Evolutionary conservation across 2,329 filamentous ascomycete genomes (phyloP).

Genomic region (Paraconiothyrium sp.): DNA sequence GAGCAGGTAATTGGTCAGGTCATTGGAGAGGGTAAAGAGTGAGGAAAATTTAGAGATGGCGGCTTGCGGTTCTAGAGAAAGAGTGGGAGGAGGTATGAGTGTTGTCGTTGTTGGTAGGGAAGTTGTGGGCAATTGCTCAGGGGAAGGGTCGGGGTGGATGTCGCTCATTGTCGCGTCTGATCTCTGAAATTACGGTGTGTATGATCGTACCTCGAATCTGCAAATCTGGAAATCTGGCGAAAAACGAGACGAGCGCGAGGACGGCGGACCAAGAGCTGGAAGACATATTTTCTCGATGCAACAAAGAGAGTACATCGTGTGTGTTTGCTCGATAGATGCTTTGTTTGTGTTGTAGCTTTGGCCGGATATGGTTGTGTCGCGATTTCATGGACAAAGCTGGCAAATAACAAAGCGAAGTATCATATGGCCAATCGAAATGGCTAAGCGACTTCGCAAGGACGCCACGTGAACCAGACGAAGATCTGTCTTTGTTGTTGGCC

Average conservation of each 20-base stretch:
- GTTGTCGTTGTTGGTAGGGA: neutral
- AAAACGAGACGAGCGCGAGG: neutral
- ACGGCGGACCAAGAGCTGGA: neutral
- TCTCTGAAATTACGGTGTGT: neutral
- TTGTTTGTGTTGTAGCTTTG: neutral
- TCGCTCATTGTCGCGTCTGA: neutral
- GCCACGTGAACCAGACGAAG: neutral
- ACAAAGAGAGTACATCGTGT: neutral
- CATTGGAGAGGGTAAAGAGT: neutral
- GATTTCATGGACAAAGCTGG: neutral
- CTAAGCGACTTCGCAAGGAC: neutral
- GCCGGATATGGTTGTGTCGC: conserved; percentile 1
- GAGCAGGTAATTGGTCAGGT: neutral
- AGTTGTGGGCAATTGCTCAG: neutral
- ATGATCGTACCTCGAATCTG: neutral
- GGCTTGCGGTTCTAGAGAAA: neutral
- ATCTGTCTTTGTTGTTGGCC: neutral
- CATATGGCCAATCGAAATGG: neutral
- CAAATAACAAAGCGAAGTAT: neutral
- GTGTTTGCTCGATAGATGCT: neutral
- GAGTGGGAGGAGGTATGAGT: neutral
- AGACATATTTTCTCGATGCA: neutral
- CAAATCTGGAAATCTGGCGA: neutral
- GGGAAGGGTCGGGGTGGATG: neutral
- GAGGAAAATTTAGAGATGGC: neutral